Percentiles rank a stretch among this genome's conserved stretches.
Evolutionary conservation across 2,329 filamentous ascomycete species (phyloP).

Genomic region (Fusarium stilboides): DNA sequence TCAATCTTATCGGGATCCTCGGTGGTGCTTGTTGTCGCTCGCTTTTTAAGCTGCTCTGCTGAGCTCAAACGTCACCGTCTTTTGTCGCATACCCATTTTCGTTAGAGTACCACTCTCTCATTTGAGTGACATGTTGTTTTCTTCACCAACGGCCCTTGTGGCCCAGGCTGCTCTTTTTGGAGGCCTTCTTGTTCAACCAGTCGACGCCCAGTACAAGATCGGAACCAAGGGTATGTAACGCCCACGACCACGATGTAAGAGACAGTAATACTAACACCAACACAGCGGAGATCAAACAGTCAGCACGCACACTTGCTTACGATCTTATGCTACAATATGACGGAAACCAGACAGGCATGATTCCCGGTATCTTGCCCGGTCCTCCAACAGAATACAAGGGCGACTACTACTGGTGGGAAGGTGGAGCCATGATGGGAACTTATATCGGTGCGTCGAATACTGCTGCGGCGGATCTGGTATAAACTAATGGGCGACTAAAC

Average conservation of each 20-base stretch:
- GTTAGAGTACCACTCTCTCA: conserved; percentile 6
- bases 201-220: conserved; percentile 51
- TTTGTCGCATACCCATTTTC: background rate
- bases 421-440: conserved; percentile 77
- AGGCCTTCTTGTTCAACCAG: conserved; percentile 34
- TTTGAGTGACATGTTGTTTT: conserved; percentile 12
- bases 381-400: conserved; percentile 63
- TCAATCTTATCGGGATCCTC: conserved; percentile 1
- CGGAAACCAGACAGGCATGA: conserved; percentile 66
- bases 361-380: conserved; percentile 71
- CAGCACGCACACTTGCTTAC: conserved; percentile 64
- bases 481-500: background rate
- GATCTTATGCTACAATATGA: conserved; percentile 67
- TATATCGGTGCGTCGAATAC: conserved; percentile 63
- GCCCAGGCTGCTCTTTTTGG: conserved; percentile 36
- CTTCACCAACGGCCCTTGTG: conserved; percentile 18
- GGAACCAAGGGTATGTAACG: conserved; percentile 50
- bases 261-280: rapidly evolving
- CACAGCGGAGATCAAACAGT: conserved; percentile 62
- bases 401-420: conserved; percentile 83
- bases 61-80: background rate
- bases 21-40: conserved; percentile 37
- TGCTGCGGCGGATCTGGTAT: rapidly evolving
- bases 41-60: conserved; percentile 21
- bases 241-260: background rate